Conservation (phyloP, 768 basidiomycete species). For the Candolleomyces eurysporus region DNA sequence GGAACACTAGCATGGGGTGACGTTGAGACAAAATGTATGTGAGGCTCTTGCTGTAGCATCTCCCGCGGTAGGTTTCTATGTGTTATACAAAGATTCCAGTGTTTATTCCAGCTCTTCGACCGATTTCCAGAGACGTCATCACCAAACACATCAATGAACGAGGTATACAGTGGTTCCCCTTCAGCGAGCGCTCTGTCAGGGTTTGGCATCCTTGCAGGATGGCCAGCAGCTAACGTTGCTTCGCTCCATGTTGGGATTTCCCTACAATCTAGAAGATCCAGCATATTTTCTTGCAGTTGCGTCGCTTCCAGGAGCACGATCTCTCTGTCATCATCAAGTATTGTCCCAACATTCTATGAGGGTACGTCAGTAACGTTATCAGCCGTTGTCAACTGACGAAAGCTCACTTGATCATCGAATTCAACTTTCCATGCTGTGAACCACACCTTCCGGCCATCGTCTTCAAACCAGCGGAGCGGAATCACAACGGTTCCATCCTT, state of each 20-base stretch:
- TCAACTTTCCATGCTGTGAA: conserved; percentile 19
- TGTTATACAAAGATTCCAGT: conserved; percentile 38
- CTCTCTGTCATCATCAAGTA: conserved; percentile 13
- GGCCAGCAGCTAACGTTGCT: conserved; percentile 14
- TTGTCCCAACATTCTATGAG: conserved; percentile 7
- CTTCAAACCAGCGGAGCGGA: conserved; percentile 22
- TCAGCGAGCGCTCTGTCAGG: conserved; percentile 26
- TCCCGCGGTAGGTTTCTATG: conserved; percentile 33
- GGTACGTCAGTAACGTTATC: background rate
- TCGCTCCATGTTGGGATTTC: conserved; percentile 21
- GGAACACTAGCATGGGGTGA: conserved; percentile 33
- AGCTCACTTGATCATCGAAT: conserved; percentile 11
- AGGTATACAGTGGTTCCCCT: conserved; percentile 29
- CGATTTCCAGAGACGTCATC: conserved; percentile 46
- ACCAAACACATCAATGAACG: conserved; percentile 30
- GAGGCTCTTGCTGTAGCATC: conserved; percentile 34
- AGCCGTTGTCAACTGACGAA: background rate
- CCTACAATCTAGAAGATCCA: conserved; percentile 15
- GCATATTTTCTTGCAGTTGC: conserved; percentile 17
- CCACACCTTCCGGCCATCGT: conserved; percentile 13
- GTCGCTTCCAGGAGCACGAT: conserved; percentile 12
- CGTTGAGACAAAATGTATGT: conserved; percentile 37
- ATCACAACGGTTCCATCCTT: conserved; percentile 15
- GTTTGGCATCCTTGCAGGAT: conserved; percentile 30
- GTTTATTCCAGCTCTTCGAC: conserved; percentile 46